Conservation (phyloP, 768 basidiomycete genomes). For the Gloeophyllum trabeum region DNA sequence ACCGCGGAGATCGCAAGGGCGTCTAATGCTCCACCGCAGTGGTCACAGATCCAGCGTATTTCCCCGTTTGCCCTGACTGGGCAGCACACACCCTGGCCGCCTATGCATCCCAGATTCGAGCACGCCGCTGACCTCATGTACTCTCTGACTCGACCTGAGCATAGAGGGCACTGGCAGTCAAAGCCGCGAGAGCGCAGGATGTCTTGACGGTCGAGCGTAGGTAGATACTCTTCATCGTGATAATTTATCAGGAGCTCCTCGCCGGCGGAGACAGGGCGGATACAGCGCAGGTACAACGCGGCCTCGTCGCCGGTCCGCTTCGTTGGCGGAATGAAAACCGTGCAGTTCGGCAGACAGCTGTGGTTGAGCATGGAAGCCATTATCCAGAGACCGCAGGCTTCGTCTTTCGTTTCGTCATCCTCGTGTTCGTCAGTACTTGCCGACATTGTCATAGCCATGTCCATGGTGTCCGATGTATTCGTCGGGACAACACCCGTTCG, state of each 20-base stretch:
- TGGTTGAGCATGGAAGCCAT: slow-evolving; percentile 1
- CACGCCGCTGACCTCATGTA: background rate
- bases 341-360: background rate
- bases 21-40: background rate
- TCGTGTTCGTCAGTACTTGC: background rate
- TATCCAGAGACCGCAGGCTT: slow-evolving; percentile 1
- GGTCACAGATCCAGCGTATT: background rate
- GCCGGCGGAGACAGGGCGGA: background rate
- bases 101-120: background rate
- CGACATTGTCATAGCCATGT: no score
- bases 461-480: background rate
- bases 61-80: background rate
- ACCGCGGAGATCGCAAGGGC: background rate
- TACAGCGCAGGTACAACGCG: background rate
- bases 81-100: background rate
- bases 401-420: background rate
- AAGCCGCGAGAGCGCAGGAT: background rate
- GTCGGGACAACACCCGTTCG: no score
- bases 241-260: background rate
- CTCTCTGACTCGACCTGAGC: background rate
- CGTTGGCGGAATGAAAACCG: background rate
- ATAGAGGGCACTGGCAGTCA: background rate
- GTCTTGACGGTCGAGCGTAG: background rate
- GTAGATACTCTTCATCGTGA: background rate
- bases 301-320: background rate